Percentiles rank a stretch among this genome's conserved stretches.
These are phyloP conservation scores for Chenopodium suecicum DNA, from an alignment of 148 eudicot genomes.

Conservation along the genomic window DNA sequence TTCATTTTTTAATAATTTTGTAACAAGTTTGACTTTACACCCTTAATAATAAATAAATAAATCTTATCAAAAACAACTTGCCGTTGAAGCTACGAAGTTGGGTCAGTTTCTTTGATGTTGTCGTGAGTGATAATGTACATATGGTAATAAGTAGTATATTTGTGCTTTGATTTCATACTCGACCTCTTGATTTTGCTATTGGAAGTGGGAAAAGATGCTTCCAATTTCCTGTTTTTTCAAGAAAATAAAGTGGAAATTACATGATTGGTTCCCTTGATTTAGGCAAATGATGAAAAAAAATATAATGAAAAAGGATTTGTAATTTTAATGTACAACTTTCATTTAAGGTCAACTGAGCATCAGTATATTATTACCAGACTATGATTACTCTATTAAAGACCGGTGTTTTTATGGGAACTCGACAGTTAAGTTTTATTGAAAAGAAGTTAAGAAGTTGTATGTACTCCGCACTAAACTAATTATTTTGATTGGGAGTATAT, in stretches of 20 bases:
- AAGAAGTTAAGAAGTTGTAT: too few relatives aligned
- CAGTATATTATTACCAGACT: too few relatives aligned
- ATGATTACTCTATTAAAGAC: too few relatives aligned
- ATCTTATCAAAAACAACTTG: conserved; percentile 8
- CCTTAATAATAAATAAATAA: not conserved
- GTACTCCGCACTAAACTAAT: too few relatives aligned
- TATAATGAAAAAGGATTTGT: too few relatives aligned
- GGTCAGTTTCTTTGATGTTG: conserved; percentile 9
- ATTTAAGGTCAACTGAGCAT: too few relatives aligned
- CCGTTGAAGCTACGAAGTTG: conserved; percentile 9
- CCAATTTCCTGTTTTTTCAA: not conserved
- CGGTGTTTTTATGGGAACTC: too few relatives aligned
- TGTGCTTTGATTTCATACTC: not conserved
- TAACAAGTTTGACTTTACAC: conserved; percentile 2
- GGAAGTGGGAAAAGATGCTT: not conserved
- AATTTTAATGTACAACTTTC: not conserved
- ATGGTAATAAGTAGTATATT: too few relatives aligned
- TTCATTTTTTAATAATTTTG: not conserved
- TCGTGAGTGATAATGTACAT: not conserved
- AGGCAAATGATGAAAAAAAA: not conserved
- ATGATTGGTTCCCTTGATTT: not conserved
- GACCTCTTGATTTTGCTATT: not conserved
- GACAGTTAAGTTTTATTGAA: too few relatives aligned
- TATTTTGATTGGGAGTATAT: too few relatives aligned
- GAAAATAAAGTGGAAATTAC: not conserved